A percentile compares a stretch with the other conserved stretches of the same genome.
These are phyloP conservation scores for Vitis riparia DNA, from an alignment of 164 flowering plant species.

Conservation along the genomic window DNA sequence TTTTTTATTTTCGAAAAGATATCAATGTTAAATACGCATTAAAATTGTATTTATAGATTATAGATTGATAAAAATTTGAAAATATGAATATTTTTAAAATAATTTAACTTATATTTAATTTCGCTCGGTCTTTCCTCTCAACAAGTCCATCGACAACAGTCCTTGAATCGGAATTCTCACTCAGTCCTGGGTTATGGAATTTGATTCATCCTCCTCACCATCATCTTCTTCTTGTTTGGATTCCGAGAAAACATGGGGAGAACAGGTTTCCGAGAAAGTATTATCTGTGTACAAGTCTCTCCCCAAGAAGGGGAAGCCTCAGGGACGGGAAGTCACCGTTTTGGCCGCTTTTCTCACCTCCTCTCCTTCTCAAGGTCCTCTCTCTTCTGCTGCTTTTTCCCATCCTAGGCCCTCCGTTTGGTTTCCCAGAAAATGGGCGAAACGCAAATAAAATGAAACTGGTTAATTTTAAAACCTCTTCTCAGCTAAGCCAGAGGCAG, in stretches of 20 bases:
- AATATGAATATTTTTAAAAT: no score
- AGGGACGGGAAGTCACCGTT: slow-evolving; percentile 86
- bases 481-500: no score
- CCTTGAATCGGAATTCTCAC: no score
- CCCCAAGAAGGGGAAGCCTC: slow-evolving; percentile 97
- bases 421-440: background rate
- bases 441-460: background rate
- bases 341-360: slow-evolving; percentile 92
- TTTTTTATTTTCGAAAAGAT: no score
- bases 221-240: slow-evolving; percentile 7
- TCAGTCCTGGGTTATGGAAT: no score
- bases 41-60: no score
- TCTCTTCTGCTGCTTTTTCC: background rate
- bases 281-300: slow-evolving; percentile 59
- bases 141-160: no score
- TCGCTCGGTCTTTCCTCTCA: no score
- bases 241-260: slow-evolving; percentile 52
- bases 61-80: no score
- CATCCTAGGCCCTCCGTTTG: background rate
- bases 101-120: no score
- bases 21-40: no score
- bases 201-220: background rate
- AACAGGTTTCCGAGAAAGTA: slow-evolving; percentile 57
- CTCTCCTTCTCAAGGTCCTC: slow-evolving; percentile 68
- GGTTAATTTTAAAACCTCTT: no score